Base-by-base conservation (phyloP, 2,329 filamentous ascomycete genomes). In the Hymenoscyphus infarciens region DNA sequence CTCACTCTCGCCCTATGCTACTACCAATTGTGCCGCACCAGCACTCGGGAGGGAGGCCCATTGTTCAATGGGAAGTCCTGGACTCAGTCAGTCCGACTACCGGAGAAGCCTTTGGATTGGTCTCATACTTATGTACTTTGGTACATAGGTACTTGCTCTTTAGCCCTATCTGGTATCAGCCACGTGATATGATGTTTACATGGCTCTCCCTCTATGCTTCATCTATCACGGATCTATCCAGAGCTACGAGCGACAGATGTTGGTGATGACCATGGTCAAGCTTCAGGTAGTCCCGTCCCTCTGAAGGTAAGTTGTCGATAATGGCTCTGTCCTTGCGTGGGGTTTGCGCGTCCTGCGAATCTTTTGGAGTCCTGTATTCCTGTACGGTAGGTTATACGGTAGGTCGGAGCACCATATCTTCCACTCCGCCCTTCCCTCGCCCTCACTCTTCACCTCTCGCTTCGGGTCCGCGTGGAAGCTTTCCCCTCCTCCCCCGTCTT, bases 371-470 rank as follows among this genome's bases (percentile, higher is more conserved):
- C 42, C 55, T 57, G 55, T 35, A 55, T 55, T 55, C 52, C 25
- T 55, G 52, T 55, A 33, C 19, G 25, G 52, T 55, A 55, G 52
- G 52, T 27, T 29, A n/a, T 55, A 55, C 52, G 52, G 52, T 55
- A 55, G 19, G 52, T 55, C 25, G 16, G 52, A 29, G 25, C 25
- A 31, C 52, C 52, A 25, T 3, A 25, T 38, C 22, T 35, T 7
- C 38, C 56, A 58, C 56, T 22, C 38, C 33, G 22, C 16, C 35
- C 38, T 38, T 29, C 38, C 3, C 11, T 33, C 56, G 38, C 56
- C 55, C 38, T 38, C 11, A 19, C 16, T 45, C 35, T 13, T 8
- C 22, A 22, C 31, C 38, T 58, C 35, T 45, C 22, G 56, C 56
- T 58, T 58, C 27, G 15, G 49, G 15, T 53, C 15, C 31, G 55